A percentile compares a stretch with the other conserved stretches of the same genome.
Conservation (phyloP, 257 asterid genomes). For the Buddleja alternifolia region DNA sequence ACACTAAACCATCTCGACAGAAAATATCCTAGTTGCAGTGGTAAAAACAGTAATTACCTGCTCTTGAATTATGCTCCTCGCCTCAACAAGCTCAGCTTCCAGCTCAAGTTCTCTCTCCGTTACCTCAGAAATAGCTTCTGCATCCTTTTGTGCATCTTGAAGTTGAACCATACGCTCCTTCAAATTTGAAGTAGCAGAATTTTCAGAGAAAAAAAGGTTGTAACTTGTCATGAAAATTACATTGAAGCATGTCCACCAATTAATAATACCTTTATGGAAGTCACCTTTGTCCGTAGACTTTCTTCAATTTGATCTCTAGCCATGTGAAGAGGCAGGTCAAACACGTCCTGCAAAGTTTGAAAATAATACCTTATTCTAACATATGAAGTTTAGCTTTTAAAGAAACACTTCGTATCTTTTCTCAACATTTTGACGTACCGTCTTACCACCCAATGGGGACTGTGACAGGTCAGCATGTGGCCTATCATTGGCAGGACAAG, state of each 20-base stretch:
- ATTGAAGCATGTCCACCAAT: slow-evolving; percentile 8
- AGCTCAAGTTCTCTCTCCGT: slow-evolving; percentile 79
- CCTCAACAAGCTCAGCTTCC: slow-evolving; percentile 82
- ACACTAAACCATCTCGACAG: neutral
- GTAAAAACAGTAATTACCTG: slow-evolving; percentile 44
- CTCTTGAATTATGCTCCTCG: slow-evolving; percentile 76
- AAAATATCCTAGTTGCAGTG: slow-evolving; percentile 1
- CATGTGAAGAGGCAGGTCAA: slow-evolving; percentile 93
- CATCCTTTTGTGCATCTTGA: slow-evolving; percentile 64
- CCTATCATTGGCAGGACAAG: slow-evolving; percentile 49
- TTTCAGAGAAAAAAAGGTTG: neutral
- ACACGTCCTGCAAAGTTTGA: slow-evolving; percentile 59
- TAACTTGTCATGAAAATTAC: slow-evolving; percentile 9
- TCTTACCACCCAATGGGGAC: slow-evolving; percentile 72
- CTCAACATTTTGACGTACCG: slow-evolving; percentile 44
- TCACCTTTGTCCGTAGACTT: slow-evolving; percentile 79
- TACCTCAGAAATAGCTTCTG: slow-evolving; percentile 63
- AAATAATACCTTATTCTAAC: slow-evolving; percentile 18
- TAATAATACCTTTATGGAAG: slow-evolving; percentile 71
- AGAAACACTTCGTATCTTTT: neutral
- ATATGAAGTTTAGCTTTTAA: slow-evolving; percentile 28
- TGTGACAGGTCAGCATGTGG: slow-evolving; percentile 53
- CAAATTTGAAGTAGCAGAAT: slow-evolving; percentile 30
- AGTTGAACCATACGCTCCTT: slow-evolving; percentile 73
- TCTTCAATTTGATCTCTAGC: slow-evolving; percentile 94